Evolutionary conservation across 2,329 filamentous ascomycete genomes (phyloP), one percentile per base, ranked within the genome.

Genomic region (Sclerotinia borealis): DNA sequence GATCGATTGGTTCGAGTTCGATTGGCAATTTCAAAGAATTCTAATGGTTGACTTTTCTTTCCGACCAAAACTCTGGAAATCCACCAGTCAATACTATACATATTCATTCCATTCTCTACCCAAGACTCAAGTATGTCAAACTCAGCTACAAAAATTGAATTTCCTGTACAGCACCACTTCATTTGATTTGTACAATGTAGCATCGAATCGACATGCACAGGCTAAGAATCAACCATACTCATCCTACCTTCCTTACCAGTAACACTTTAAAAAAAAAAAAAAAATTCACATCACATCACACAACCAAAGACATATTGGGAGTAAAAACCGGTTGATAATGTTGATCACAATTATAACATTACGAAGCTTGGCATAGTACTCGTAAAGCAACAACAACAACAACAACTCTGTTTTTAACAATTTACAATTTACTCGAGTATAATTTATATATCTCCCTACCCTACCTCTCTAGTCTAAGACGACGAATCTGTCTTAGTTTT

Each of bases 321-420:
- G 13, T 43, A 47, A 34, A 34, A 31, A 25, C n/a, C 27, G 58
- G 58, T 43, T 43, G 8, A 31, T 31, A n/a, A n/a, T 60, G 58
- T 25, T 41, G 58, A 60, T 60, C 58, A 52, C 47, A 60, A 60
- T 60, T 41, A 60, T 60, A 60, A 60, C n/a, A 29, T 60, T 39
- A 43, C 11, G 13, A 34, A 50, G 15, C 41, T 36, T n/a, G 43
- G 34, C 41, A 34, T 34, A n/a, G n/a, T 47, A 48, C n/a, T n/a
- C n/a, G n/a, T n/a, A n/a, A n/a, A n/a, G n/a, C n/a, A n/a, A n/a
- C n/a, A n/a, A n/a, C n/a, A n/a, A n/a, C n/a, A n/a, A n/a, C n/a
- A n/a, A n/a, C n/a, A n/a, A n/a, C n/a, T n/a, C n/a, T n/a, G n/a
- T n/a, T n/a, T n/a, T n/a, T n/a, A n/a, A n/a, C n/a, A n/a, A n/a